A percentile compares a stretch with the other conserved stretches of the same genome.
Conservation (phyloP, 2,329 filamentous ascomycete genomes). For the Aspergillus floridensis region DNA sequence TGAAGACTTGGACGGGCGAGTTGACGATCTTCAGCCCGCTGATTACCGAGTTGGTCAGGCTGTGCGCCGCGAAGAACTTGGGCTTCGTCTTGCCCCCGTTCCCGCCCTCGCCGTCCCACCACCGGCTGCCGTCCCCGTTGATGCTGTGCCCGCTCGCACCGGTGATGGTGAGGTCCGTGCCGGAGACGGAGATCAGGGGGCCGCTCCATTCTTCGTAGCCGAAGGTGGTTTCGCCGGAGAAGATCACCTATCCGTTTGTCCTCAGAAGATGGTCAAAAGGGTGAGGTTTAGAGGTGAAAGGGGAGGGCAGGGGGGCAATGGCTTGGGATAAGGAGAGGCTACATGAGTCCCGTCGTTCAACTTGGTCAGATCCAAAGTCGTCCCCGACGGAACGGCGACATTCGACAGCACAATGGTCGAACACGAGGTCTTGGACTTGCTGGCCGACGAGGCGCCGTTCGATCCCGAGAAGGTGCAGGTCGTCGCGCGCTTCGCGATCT, state of each 20-base stretch:
- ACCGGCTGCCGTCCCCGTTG: slow-evolving; percentile 55
- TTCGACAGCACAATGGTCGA: slow-evolving; percentile 2
- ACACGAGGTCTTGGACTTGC: slow-evolving; percentile 5
- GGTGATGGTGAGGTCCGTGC: slow-evolving; percentile 53
- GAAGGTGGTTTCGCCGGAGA: slow-evolving; percentile 65
- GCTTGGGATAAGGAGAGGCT: too few species aligned
- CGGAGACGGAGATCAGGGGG: slow-evolving; percentile 61
- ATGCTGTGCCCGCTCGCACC: slow-evolving; percentile 53
- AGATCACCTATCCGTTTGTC: slow-evolving; percentile 48
- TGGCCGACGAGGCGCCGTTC: not conserved
- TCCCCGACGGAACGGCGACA: not conserved
- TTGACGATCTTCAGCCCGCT: slow-evolving; percentile 35
- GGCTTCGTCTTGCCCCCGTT: slow-evolving; percentile 65
- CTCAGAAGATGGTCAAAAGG: not conserved
- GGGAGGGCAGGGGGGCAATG: too few species aligned
- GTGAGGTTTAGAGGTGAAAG: too few species aligned
- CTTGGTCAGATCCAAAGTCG: not conserved
- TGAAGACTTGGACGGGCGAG: slow-evolving; percentile 39
- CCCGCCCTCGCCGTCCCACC: slow-evolving; percentile 59
- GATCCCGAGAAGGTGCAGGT: not conserved
- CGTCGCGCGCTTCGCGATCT: not conserved
- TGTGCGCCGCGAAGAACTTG: slow-evolving; percentile 58
- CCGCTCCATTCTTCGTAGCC: slow-evolving; percentile 64
- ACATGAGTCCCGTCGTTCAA: slow-evolving; percentile 2
- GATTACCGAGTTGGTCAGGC: slow-evolving; percentile 33